These are phyloP conservation scores for Starmerella sp. DNA, from an alignment of 805 yeast species.

Conservation along the genomic window DNA sequence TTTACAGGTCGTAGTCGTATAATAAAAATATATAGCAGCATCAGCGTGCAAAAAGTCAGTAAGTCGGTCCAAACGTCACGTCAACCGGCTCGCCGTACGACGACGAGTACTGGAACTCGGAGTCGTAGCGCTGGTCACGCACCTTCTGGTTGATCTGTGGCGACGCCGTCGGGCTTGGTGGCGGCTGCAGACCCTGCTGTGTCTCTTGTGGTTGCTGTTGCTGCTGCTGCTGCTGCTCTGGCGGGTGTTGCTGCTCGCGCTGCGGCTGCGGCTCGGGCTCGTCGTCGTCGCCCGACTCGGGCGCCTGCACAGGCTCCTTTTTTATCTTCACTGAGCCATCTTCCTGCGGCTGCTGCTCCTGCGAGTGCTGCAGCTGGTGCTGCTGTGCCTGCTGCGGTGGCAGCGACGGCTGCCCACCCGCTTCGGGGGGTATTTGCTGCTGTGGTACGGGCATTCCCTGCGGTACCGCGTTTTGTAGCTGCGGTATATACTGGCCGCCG, in stretches of 20 bases:
- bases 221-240: neutral
- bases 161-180: neutral
- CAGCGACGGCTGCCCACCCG: neutral
- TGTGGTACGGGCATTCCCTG: neutral
- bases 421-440: neutral
- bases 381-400: neutral
- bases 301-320: too few species aligned
- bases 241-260: slow-evolving; percentile 4
- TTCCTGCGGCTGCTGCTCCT: neutral
- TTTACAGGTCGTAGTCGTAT: too few species aligned
- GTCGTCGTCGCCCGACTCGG: neutral
- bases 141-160: neutral
- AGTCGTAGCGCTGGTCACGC: slow-evolving; percentile 1
- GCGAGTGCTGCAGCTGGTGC: slow-evolving; percentile 1
- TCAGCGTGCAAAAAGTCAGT: neutral
- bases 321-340: neutral
- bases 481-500: neutral
- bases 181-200: neutral
- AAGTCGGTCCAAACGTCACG: neutral
- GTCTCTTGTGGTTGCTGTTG: neutral
- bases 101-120: neutral
- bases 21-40: neutral
- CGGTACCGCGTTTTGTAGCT: neutral
- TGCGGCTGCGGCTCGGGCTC: neutral
- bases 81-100: slow-evolving; percentile 1